Conservation (phyloP, 192 early-diverging fungal genomes). For the Rhizoclosmatium sp. region DNA sequence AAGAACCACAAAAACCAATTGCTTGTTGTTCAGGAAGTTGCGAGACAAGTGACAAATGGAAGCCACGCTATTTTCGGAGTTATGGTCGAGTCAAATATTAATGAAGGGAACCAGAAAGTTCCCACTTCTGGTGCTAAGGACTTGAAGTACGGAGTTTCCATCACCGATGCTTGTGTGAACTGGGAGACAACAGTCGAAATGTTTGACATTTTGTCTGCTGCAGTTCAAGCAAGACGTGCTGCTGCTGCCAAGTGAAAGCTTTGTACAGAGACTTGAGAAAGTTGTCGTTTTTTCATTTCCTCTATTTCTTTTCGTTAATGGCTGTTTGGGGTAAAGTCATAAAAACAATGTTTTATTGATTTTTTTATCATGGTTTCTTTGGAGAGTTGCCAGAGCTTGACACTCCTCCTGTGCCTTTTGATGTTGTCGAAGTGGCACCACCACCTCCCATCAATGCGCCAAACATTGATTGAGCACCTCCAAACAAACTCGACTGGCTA, state of each 20-base stretch:
- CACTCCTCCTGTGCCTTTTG: too few relatives aligned
- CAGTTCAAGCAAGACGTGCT: conserved; percentile 11
- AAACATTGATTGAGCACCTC: conserved; percentile 5
- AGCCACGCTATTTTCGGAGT: conserved; percentile 83
- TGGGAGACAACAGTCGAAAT: conserved; percentile 89
- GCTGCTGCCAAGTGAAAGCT: too few relatives aligned
- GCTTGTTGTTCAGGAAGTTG: conserved; percentile 76
- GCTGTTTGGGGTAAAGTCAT: too few relatives aligned
- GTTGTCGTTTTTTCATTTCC: too few relatives aligned
- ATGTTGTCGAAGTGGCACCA: too few relatives aligned
- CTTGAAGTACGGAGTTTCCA: conserved; percentile 85
- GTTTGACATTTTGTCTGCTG: conserved; percentile 57
- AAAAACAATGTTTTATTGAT: too few relatives aligned
- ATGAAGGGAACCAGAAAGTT: conserved; percentile 77
- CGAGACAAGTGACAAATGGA: conserved; percentile 64
- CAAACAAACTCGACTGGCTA: conserved; percentile 14
- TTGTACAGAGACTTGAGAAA: too few relatives aligned
- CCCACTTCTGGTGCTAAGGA: conserved; percentile 74
- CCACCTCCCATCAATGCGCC: conserved; percentile 22
- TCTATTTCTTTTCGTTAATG: too few relatives aligned
- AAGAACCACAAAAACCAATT: conserved; percentile 89
- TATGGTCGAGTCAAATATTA: conserved; percentile 94
- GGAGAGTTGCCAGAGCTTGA: too few relatives aligned
- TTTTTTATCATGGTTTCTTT: too few relatives aligned
- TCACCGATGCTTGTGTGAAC: conserved; percentile 93